These are phyloP conservation scores for Talaromyces sp. DNA, from an alignment of 2,329 filamentous ascomycete genomes.

Conservation along the genomic window DNA sequence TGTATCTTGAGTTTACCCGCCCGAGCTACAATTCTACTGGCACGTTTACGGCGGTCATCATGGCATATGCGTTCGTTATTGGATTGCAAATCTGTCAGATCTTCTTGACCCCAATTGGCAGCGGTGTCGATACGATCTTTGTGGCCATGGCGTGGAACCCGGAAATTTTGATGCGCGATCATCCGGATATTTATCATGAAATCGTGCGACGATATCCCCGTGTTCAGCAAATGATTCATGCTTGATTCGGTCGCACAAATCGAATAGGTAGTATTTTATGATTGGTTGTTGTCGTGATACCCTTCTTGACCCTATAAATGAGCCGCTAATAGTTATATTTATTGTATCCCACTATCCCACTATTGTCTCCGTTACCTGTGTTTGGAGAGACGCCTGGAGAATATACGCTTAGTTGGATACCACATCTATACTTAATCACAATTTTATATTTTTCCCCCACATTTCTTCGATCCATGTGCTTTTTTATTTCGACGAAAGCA, in stretches of 20 bases:
- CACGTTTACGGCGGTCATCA: constrained; percentile 68
- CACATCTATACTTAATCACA: neutral
- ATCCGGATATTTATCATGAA: constrained; percentile 73
- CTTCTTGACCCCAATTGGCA: constrained; percentile 82
- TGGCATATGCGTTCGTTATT: constrained; percentile 84
- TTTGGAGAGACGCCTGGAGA: neutral
- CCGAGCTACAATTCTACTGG: constrained; percentile 70
- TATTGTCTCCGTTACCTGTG: neutral
- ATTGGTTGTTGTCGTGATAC: constrained; percentile 5
- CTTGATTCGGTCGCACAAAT: constrained; percentile 31
- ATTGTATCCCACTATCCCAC: neutral
- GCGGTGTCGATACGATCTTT: constrained; percentile 89
- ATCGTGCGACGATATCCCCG: constrained; percentile 81
- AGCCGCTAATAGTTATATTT: neutral
- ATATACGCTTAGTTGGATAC: neutral
- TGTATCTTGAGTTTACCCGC: constrained; percentile 81
- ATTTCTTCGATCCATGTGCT: neutral
- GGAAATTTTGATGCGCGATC: constrained; percentile 69
- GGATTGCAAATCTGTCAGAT: constrained; percentile 86
- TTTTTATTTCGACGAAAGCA: neutral
- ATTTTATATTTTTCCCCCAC: neutral
- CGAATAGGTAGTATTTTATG: neutral
- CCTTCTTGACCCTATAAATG: neutral
- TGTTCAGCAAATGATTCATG: constrained; percentile 73
- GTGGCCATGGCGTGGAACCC: constrained; percentile 69